phyloP scores from a whole-genome alignment of 306 rosid species.

The Canavalia ensiformis region DNA sequence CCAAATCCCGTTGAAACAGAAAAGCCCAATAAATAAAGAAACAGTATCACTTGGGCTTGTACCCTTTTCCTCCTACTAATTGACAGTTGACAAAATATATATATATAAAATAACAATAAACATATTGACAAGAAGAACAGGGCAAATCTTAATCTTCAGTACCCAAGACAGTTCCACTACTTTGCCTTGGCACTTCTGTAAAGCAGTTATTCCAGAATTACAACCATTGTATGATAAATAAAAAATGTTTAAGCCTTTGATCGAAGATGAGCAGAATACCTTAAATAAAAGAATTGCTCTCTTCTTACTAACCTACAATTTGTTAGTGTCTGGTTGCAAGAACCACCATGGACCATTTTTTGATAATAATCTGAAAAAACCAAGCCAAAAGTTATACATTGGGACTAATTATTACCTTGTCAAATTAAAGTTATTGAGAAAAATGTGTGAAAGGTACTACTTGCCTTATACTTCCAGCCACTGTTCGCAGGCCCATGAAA shows the following conservation, averaged over 20 bases:
- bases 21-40: no score
- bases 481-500: slow-evolving; percentile 34
- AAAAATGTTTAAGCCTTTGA: background rate
- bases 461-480: slow-evolving; percentile 34
- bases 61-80: no score
- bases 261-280: background rate
- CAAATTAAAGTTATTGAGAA: background rate
- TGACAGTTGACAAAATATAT: no score
- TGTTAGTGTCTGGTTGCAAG: slow-evolving; percentile 26
- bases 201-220: slow-evolving; percentile 6
- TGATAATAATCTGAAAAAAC: slow-evolving; percentile 23
- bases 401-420: background rate
- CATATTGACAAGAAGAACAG: no score
- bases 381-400: background rate
- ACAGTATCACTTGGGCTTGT: no score
- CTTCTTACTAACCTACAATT: background rate
- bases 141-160: background rate
- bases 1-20: no score
- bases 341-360: slow-evolving; percentile 37
- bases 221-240: background rate
- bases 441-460: background rate
- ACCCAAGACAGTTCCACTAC: background rate
- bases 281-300: background rate
- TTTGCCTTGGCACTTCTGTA: background rate
- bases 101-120: no score